Evolutionary conservation across 2,329 filamentous ascomycete genomes (phyloP), one percentile per base, ranked within the genome.

Genomic region (Orbilia oligospora): DNA sequence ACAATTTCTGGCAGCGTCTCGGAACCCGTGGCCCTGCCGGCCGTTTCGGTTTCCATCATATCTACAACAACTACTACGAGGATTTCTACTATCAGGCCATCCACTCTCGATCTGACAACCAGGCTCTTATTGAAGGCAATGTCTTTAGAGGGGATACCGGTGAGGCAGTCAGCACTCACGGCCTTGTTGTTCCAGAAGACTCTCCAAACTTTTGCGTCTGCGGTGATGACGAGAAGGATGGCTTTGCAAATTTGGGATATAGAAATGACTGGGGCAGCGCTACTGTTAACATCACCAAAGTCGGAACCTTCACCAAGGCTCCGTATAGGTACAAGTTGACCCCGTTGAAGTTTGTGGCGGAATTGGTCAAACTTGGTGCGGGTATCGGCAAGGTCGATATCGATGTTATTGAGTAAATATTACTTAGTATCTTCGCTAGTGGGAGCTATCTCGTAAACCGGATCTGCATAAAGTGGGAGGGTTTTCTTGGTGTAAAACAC

Each of bases 181-280:
- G 88, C 0, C 83, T 88, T 0, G 88, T 89, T 0, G 87, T 89
- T 18, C 88, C 88, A 0, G 84, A 86, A 64, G 88, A 89, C 76
- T 87, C 86, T 53, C 88, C 88, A 0, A 89, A 89, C 75, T 88
- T 87, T 0, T 86, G 85, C 75, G 84, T 85, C 1, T 87, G 87
- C 10, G 88, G 87, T 0, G 88, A 89, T 56, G 86, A 86, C 80
- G 87, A 89, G 81, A 83, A 88, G 38, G 88, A 89, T 80, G 88
- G 87, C 0, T 89, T 84, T 81, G 87, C 87, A 3, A 89, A 89
- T 78, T 87, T 87, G 20, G 86, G 87, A 3, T 85, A 87, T 87
- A 83, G 82, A 86, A 86, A 89, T 80, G 87, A 88, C 48, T 89
- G 86, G 81, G 87, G 87, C 1, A 80, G 81, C 4, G 86, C 86